Conservation (phyloP, 2,329 filamentous ascomycete species). For the Xylariaceae sp. region DNA sequence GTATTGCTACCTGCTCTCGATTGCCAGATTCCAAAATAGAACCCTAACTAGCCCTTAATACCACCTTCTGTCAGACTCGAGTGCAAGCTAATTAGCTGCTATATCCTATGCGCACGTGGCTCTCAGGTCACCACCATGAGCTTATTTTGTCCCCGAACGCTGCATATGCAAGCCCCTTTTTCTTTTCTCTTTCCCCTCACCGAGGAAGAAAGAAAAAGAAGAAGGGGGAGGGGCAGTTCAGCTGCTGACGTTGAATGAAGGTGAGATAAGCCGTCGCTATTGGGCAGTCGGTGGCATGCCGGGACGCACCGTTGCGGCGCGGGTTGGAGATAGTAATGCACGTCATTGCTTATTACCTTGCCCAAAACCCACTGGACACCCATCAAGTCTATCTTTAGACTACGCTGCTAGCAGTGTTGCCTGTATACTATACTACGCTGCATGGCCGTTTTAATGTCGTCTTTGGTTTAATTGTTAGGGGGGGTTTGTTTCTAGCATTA, state of each 20-base stretch:
- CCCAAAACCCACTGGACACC: too few species aligned
- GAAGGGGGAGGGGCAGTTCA: background rate
- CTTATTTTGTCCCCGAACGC: too few species aligned
- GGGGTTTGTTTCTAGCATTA: too few species aligned
- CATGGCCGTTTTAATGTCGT: too few species aligned
- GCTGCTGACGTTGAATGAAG: background rate
- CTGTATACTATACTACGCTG: too few species aligned
- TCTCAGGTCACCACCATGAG: too few species aligned
- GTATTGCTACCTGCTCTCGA: background rate
- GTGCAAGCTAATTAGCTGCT: background rate
- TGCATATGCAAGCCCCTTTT: slow-evolving; percentile 6
- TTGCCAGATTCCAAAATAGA: background rate
- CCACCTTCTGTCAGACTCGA: background rate
- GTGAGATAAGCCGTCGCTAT: slow-evolving; percentile 3
- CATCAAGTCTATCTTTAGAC: too few species aligned
- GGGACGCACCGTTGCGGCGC: slow-evolving; percentile 22
- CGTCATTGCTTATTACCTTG: too few species aligned
- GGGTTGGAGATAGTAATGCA: too few species aligned
- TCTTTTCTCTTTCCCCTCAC: background rate
- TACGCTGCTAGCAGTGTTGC: too few species aligned
- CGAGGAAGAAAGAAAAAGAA: background rate
- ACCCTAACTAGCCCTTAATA: background rate
- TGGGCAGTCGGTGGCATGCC: background rate
- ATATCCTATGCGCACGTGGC: background rate
- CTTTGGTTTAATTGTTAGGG: too few species aligned